Evolutionary conservation across 23 red algal genomes (phyloP).

Genomic region (Chondrus crispus): DNA sequence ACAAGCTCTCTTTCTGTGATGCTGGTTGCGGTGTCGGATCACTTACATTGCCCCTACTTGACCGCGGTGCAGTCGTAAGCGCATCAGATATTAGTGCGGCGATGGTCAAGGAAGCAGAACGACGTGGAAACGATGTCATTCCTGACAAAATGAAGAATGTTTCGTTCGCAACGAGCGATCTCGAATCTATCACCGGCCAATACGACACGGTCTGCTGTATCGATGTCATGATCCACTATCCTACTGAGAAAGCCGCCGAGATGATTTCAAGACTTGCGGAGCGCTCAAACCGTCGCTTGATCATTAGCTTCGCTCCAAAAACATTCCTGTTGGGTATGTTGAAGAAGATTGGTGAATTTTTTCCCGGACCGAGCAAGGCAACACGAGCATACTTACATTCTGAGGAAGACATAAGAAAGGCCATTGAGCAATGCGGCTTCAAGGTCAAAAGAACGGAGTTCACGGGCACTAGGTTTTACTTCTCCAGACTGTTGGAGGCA

Average conservation of each 20-base stretch:
- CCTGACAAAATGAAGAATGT: constrained; percentile 27
- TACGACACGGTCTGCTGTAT: constrained; percentile 93
- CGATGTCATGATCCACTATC: constrained; percentile 99
- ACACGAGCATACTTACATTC: constrained; percentile 93
- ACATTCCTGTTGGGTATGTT: constrained; percentile 74
- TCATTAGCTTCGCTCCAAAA: constrained; percentile 89
- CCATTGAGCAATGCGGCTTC: constrained; percentile 60
- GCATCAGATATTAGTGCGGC: constrained; percentile 91
- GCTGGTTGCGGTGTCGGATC: constrained; percentile 97
- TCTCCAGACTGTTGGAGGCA: constrained; percentile 75
- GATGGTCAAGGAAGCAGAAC: constrained; percentile 79
- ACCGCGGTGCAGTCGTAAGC: constrained; percentile 55
- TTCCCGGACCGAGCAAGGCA: constrained; percentile 93
- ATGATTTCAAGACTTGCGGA: constrained; percentile 74
- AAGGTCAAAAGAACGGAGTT: constrained; percentile 50
- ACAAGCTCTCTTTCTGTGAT: constrained; percentile 71
- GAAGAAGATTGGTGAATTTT: constrained; percentile 94
- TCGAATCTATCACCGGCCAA: constrained; percentile 52
- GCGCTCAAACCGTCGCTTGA: constrained; percentile 40
- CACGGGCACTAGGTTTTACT: constrained; percentile 87
- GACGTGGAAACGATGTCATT: constrained; percentile 32
- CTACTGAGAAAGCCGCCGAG: constrained; percentile 53
- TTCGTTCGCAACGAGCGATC: constrained; percentile 65
- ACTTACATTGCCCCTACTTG: constrained; percentile 79
- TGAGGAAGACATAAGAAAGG: constrained; percentile 65